Base-by-base conservation (phyloP, 306 rosid species). In the Medicago lupulina region DNA sequence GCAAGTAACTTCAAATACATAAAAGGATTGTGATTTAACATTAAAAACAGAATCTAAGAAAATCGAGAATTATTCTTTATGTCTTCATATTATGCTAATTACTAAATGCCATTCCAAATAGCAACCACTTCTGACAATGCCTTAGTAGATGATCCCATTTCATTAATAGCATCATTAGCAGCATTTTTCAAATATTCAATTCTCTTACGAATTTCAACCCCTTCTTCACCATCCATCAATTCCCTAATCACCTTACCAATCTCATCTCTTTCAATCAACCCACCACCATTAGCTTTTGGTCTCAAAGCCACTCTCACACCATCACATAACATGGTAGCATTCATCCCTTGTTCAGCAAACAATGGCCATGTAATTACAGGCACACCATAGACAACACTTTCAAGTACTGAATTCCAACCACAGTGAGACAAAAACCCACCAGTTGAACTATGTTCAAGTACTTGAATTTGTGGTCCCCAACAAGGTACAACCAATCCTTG, bases 301-400 rank as follows among this genome's bases (percentile, higher is more conserved):
- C 86, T 75, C 34, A 86, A 5, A 1, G 86, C 89, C 67, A 86
- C 87, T 60, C 55, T 66, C 0, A 76, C 16, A 46, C 71, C 78
- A 49, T 75, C 61, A 43, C 7, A 2, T 15, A 83, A 21, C 21
- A 83, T 14, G 0, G 25, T 19, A 17, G 59, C 59, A 53, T 53
- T 53, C 59, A 53, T 8, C 1, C 59, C 59, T 18, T 53, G 59
- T 17, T 83, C 81, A 43, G 86, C 83, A 50, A 67, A 83, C 7
- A 83, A 73, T 2, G 86, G 83, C 86, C 86, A 83, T 0, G 81
- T 49, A 1, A 83, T 63, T 4, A 83, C 8, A 2, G 86, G 86
- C 38, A 75, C 76, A 18, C 83, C 81, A 0, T 36, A 3, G 31
- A 63, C 57, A 39, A 78, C 54, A 36, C 83, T 78, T 15, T 83